Base-by-base conservation (phyloP, 352 stramenopile species). In the Pythium rhizo-oryzae region DNA sequence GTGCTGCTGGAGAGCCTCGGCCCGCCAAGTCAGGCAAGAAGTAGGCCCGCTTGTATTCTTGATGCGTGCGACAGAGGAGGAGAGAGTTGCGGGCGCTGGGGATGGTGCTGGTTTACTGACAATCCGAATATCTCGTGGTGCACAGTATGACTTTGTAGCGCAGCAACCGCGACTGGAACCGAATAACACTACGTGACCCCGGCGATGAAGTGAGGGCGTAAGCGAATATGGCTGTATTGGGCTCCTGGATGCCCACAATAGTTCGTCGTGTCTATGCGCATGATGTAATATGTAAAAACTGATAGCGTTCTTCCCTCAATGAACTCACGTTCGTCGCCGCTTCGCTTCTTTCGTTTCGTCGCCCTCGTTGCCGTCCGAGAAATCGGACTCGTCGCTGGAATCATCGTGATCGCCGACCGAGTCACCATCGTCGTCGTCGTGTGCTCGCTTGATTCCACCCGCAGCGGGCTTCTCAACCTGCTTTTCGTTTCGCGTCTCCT, bases 1-100 rank as follows among this genome's bases (percentile, higher is more conserved):
- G 68, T 87, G n/a, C 53, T 87, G 4, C 80, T 92, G 23, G 79
- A 91, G 70, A 89, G 81, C 39, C 67, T 91, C 30, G 60, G 69
- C 24, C 62, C 74, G 37, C 65, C 76, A 24, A 75, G 74, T n/a
- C 76, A 85, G 69, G 74, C 81, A 72, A 62, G 59, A 46, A 71
- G 57, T 67, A 65, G 47, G 63, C 59, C 41, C 4, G 4, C 41
- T 21, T 21, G 9, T 21, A 21, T n/a, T 47, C 41, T 7, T 47
- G 18, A n/a, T n/a, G 15, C 41, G 1, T 15, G 41, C 41, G 41
- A 47, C 0, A 47, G 35, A 8, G 41, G 2, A n/a, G 21, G 41
- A n/a, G 41, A 21, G 41, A 7, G 12, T 8, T 15, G 41, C 12
- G 11, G 11, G 18, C 18, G 41, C 9, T 21, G 41, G 15, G 3